Percentiles rank a stretch among this genome's conserved stretches.
These are phyloP conservation scores for Talaromyces ruber DNA, from an alignment of 495 filamentous ascomycete genomes.

Conservation along the genomic window DNA sequence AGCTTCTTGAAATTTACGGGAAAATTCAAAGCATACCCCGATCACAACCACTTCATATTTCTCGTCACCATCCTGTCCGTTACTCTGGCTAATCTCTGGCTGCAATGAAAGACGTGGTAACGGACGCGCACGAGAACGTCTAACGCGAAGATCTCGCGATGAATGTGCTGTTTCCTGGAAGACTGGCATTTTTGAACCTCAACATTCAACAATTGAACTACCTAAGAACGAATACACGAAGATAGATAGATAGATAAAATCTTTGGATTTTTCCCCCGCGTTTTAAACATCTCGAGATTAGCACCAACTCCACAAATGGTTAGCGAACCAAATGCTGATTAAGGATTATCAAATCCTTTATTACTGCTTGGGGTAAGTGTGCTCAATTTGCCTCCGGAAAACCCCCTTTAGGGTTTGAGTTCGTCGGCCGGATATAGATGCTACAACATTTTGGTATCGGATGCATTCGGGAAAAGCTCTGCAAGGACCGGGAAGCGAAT, in stretches of 20 bases:
- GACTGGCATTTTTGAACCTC: slow-evolving; percentile 27
- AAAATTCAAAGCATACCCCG: not conserved
- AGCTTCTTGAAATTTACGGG: not conserved
- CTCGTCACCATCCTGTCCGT: not conserved
- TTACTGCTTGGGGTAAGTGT: not conserved
- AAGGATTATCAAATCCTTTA: not conserved
- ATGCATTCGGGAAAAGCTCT: not conserved
- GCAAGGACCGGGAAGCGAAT: not conserved
- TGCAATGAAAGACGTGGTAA: slow-evolving; percentile 24
- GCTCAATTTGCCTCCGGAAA: not conserved
- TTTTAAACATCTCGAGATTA: not conserved
- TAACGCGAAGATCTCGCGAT: slow-evolving; percentile 30
- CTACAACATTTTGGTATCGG: not conserved
- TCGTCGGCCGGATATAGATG: not conserved
- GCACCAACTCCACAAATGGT: not conserved
- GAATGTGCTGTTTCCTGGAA: slow-evolving; percentile 32
- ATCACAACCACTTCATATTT: not conserved
- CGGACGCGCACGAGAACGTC: slow-evolving; percentile 34
- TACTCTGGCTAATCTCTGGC: not conserved
- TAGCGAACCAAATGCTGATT: not conserved
- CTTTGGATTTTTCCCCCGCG: not conserved
- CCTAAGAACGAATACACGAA: not conserved
- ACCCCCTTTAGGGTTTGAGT: not conserved
- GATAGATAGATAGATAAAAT: not conserved
- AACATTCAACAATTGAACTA: not conserved